Evolutionary conservation across 331 rosid genomes (phyloP).

Genomic region (Rosa hybrid): DNA sequence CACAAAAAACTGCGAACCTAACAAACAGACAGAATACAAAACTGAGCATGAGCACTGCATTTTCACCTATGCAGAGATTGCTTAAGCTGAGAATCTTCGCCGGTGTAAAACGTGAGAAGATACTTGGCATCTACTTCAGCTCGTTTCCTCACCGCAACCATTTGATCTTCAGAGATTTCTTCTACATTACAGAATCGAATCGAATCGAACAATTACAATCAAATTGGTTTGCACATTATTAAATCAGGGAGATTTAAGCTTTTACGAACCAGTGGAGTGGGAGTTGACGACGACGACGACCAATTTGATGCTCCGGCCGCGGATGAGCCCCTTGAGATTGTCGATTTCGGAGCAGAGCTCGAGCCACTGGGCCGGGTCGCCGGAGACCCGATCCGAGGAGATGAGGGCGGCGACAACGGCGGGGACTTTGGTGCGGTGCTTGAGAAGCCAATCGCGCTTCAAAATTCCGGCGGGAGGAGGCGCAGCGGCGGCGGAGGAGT

Average conservation of each 20-base stretch:
- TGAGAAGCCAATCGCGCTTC: slow-evolving; percentile 79
- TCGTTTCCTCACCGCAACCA: slow-evolving; percentile 86
- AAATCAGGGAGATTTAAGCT: not conserved
- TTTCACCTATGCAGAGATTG: slow-evolving; percentile 56
- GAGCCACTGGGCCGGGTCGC: slow-evolving; percentile 92
- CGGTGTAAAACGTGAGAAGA: slow-evolving; percentile 53
- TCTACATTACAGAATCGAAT: slow-evolving; percentile 40
- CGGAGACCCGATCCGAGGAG: slow-evolving; percentile 58
- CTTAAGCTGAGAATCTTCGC: slow-evolving; percentile 52
- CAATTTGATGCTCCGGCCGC: slow-evolving; percentile 64
- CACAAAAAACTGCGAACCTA: not conserved
- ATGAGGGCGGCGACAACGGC: slow-evolving; percentile 69
- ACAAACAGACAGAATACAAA: not conserved
- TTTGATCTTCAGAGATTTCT: slow-evolving; percentile 78
- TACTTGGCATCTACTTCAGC: slow-evolving; percentile 85
- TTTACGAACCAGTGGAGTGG: slow-evolving; percentile 48
- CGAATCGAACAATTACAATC: not conserved
- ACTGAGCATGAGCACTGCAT: too few relatives aligned
- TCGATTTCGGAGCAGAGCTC: slow-evolving; percentile 91
- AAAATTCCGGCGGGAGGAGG: slow-evolving; percentile 48
- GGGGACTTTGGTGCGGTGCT: slow-evolving; percentile 86
- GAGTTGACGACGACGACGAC: slow-evolving; percentile 59
- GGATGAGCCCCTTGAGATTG: slow-evolving; percentile 59
- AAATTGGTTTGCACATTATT: not conserved
- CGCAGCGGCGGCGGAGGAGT: not conserved